phyloP scores from a whole-genome alignment of 805 yeast genomes.

The Hanseniaspora lindneri region DNA sequence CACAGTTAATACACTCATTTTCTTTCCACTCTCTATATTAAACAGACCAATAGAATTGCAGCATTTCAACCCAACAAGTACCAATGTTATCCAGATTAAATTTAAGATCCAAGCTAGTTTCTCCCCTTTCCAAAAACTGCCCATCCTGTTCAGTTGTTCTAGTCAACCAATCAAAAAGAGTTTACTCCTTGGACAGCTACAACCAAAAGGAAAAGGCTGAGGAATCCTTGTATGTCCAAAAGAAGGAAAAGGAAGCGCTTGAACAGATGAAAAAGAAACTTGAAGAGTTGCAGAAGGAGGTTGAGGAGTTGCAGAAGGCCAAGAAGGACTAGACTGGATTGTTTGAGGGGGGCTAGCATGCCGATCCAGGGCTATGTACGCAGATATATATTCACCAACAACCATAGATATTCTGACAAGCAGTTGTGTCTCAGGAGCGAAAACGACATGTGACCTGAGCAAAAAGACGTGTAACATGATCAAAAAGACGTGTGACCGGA shows the following conservation, averaged over 20 bases:
- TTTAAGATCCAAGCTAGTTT: constrained; percentile 19
- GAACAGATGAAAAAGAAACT: constrained; percentile 65
- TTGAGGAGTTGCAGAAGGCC: constrained; percentile 20
- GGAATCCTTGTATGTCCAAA: constrained; percentile 73
- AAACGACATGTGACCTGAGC: no score
- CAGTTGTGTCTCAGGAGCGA: no score
- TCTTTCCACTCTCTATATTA: no score
- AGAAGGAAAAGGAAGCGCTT: constrained; percentile 83
- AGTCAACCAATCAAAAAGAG: constrained; percentile 36
- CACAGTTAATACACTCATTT: no score
- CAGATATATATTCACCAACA: no score
- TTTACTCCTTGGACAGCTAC: constrained; percentile 42
- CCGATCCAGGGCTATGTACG: no score
- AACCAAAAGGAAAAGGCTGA: constrained; percentile 84
- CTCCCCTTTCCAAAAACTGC: constrained; percentile 35
- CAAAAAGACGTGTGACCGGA: no score
- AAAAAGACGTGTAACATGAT: no score
- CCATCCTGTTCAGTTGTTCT: constrained; percentile 35
- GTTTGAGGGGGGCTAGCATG: background rate
- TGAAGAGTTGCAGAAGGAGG: constrained; percentile 45
- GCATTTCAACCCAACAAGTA: constrained; percentile 13
- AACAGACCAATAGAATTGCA: no score
- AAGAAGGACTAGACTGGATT: constrained; percentile 11
- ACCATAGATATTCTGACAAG: no score
- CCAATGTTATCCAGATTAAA: constrained; percentile 16